Conservation (phyloP, 2,329 filamentous ascomycete species). For the Penicillium aurantiogriseum region DNA sequence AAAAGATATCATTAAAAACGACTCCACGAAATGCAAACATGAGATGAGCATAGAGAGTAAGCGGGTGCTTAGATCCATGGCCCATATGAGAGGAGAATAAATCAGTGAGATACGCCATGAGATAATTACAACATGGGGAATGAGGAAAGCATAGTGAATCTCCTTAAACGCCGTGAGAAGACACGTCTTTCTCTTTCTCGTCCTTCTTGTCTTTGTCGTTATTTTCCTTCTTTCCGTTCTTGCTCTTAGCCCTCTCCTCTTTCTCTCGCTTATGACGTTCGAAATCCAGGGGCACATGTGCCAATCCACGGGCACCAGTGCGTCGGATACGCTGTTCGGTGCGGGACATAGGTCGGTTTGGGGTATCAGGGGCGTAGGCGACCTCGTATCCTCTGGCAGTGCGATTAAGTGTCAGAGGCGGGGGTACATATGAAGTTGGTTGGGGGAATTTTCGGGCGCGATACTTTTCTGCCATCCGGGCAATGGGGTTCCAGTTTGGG, state of each 20-base stretch:
- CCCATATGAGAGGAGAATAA: not conserved
- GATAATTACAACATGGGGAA: not conserved
- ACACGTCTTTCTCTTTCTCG: not conserved
- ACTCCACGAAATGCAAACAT: not conserved
- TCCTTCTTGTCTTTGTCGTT: not conserved
- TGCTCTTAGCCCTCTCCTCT: not conserved
- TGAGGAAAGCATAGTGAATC: not conserved
- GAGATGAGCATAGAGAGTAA: not conserved
- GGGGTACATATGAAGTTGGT: not conserved
- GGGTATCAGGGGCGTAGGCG: slow-evolving; percentile 39
- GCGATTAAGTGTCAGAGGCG: not conserved
- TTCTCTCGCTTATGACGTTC: slow-evolving; percentile 19
- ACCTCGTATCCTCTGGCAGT: slow-evolving; percentile 37
- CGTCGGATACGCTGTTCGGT: slow-evolving; percentile 45
- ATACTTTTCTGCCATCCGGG: slow-evolving; percentile 4
- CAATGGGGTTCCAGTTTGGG: slow-evolving; percentile 1
- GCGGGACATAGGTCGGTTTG: slow-evolving; percentile 42
- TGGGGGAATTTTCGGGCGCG: not conserved
- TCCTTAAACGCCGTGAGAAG: not conserved
- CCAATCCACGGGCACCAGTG: slow-evolving; percentile 45
- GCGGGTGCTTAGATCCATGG: not conserved
- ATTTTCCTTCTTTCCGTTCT: not conserved
- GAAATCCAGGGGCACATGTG: slow-evolving; percentile 41
- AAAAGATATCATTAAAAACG: not conserved
- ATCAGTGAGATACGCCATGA: not conserved